Percentiles rank a stretch among this genome's conserved stretches.
These are phyloP conservation scores for Zychaea mexicana DNA, from an alignment of 371 early-diverging fungal genomes.

Conservation along the genomic window DNA sequence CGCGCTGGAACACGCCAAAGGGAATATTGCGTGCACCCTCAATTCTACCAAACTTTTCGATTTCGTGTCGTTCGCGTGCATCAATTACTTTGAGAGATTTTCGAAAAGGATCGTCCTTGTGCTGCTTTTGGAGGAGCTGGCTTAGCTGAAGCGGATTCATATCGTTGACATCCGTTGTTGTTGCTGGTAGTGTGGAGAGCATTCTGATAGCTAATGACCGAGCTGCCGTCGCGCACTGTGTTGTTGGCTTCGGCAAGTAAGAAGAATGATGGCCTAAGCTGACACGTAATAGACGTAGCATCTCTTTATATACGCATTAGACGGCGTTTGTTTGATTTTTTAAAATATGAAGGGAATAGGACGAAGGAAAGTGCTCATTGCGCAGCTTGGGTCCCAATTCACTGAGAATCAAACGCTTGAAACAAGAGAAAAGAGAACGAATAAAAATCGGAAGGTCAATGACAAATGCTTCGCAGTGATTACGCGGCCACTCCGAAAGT, in stretches of 20 bases:
- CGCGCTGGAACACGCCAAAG: not conserved
- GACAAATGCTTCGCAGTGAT: conserved; percentile 2
- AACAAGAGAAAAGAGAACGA: not conserved
- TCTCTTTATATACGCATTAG: too few species aligned
- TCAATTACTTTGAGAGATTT: conserved; percentile 19
- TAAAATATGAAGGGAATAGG: too few species aligned
- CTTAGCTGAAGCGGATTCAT: conserved; percentile 1
- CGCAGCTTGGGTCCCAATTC: too few species aligned
- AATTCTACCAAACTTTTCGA: conserved; percentile 29
- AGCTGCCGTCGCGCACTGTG: not conserved
- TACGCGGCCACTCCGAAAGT: not conserved
- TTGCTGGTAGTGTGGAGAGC: not conserved
- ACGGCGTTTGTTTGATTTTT: not conserved
- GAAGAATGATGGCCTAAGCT: too few species aligned
- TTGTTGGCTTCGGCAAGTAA: too few species aligned
- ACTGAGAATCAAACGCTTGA: not conserved
- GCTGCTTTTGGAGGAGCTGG: conserved; percentile 8
- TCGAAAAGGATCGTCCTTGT: conserved; percentile 9
- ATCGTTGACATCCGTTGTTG: conserved; percentile 3
- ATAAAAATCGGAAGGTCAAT: not conserved
- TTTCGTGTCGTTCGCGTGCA: conserved; percentile 32
- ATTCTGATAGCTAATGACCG: not conserved
- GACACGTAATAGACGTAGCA: not conserved
- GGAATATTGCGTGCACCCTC: conserved; percentile 32
- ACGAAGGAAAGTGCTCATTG: too few species aligned